Percentiles rank a stretch among this genome's conserved stretches.
These are phyloP conservation scores for Trichoderma aggressivum DNA, from an alignment of 2,329 filamentous ascomycete species.

Conservation along the genomic window DNA sequence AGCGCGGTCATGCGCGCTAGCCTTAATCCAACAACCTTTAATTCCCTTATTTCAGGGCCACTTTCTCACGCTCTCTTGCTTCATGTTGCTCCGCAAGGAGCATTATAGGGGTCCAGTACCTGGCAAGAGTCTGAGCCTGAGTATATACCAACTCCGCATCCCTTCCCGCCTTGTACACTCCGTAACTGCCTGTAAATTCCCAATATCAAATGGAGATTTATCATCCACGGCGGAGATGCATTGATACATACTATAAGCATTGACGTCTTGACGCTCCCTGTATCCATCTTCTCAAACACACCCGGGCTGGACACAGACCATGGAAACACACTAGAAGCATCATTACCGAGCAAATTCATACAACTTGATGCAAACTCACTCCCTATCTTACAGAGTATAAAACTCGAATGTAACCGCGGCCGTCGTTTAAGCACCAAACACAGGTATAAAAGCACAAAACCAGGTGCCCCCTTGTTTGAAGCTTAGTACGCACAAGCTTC, in stretches of 20 bases:
- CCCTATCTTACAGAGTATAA: not conserved
- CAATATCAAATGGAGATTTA: too few relatives aligned
- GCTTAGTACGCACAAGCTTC: not conserved
- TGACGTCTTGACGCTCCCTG: not conserved
- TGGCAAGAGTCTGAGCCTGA: not conserved
- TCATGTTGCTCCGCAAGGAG: not conserved
- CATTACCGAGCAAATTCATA: not conserved
- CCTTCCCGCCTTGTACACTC: not conserved
- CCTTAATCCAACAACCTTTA: not conserved
- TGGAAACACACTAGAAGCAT: not conserved
- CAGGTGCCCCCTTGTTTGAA: not conserved
- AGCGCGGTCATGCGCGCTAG: not conserved
- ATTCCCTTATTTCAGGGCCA: not conserved
- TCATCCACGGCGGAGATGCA: too few relatives aligned
- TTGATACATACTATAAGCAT: too few relatives aligned
- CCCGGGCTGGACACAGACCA: not conserved
- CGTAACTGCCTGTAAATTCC: too few relatives aligned
- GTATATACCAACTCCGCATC: not conserved
- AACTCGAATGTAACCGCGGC: not conserved
- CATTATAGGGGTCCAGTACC: not conserved
- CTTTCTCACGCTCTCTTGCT: not conserved
- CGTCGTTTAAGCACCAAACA: not conserved
- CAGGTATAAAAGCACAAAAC: not conserved
- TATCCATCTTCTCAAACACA: not conserved
- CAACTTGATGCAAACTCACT: not conserved